Evolutionary conservation across 352 stramenopile genomes (phyloP).

Genomic region (Phytophthora fragariae): DNA sequence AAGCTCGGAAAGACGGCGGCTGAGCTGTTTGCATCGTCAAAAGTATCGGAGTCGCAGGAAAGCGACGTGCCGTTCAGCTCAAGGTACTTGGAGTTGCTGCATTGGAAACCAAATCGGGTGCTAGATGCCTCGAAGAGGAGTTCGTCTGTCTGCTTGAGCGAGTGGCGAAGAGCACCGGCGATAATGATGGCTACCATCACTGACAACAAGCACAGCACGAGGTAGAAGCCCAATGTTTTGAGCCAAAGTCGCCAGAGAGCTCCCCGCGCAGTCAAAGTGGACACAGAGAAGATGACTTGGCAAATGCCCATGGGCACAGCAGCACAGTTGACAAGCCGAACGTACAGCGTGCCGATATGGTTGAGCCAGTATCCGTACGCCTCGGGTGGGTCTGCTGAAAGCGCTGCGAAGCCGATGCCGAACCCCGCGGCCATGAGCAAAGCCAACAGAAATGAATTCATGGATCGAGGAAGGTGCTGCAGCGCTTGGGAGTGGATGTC

Average conservation of each 20-base stretch:
- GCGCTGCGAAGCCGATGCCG: constrained; percentile 42
- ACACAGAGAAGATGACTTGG: constrained; percentile 63
- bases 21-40: constrained; percentile 24
- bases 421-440: constrained; percentile 50
- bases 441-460: constrained; percentile 55
- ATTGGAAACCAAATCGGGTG: constrained; percentile 67
- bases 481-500: constrained; percentile 29
- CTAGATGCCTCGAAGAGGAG: constrained; percentile 39
- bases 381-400: constrained; percentile 38
- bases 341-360: constrained; percentile 62
- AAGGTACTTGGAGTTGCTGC: constrained; percentile 57
- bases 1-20: constrained; percentile 55
- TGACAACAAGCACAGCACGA: constrained; percentile 44
- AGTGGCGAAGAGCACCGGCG: constrained; percentile 39
- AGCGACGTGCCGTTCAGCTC: constrained; percentile 42
- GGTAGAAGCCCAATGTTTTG: constrained; percentile 48
- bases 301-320: constrained; percentile 70
- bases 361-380: constrained; percentile 66
- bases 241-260: constrained; percentile 54
- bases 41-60: constrained; percentile 18
- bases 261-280: constrained; percentile 52
- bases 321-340: constrained; percentile 61
- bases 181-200: constrained; percentile 36
- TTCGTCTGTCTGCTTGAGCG: constrained; percentile 43
- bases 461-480: constrained; percentile 38